phyloP scores from a whole-genome alignment of 2,329 filamentous ascomycete genomes.

The Allantophomopsis cytisporea region DNA sequence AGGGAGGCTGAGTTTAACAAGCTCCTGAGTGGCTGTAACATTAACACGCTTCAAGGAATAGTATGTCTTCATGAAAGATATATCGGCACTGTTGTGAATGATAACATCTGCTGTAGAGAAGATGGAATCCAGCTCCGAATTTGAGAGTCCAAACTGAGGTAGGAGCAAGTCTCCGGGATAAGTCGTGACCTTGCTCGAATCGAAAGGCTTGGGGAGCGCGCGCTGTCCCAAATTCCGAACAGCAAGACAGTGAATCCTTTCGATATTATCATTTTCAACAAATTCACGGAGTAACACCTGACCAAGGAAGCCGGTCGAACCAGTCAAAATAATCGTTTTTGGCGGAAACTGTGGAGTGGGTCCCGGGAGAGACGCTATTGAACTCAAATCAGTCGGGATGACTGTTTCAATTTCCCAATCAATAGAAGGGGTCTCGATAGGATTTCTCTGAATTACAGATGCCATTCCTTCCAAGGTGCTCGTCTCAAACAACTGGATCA shows the following conservation, averaged over 20 bases:
- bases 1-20: slow-evolving; percentile 18
- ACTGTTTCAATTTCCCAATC: background rate
- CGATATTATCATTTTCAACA: slow-evolving; percentile 15
- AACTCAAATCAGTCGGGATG: background rate
- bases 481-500: slow-evolving; percentile 22
- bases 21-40: slow-evolving; percentile 19
- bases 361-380: background rate
- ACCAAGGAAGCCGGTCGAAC: slow-evolving; percentile 26
- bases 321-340: slow-evolving; percentile 20
- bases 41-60: slow-evolving; percentile 20
- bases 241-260: slow-evolving; percentile 28
- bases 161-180: slow-evolving; percentile 23
- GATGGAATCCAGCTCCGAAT: slow-evolving; percentile 16
- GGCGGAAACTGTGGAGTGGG: background rate
- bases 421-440: background rate
- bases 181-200: slow-evolving; percentile 10
- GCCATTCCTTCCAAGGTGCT: slow-evolving; percentile 23
- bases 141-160: slow-evolving; percentile 23
- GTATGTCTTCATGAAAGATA: slow-evolving; percentile 24
- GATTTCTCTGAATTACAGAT: background rate
- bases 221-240: slow-evolving; percentile 16
- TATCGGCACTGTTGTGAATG: slow-evolving; percentile 37
- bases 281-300: slow-evolving; percentile 23
- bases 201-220: background rate
- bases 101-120: slow-evolving; percentile 26